These are phyloP conservation scores for Poterioochromonas sp. DNA, from an alignment of 352 stramenopile genomes.

Conservation along the genomic window DNA sequence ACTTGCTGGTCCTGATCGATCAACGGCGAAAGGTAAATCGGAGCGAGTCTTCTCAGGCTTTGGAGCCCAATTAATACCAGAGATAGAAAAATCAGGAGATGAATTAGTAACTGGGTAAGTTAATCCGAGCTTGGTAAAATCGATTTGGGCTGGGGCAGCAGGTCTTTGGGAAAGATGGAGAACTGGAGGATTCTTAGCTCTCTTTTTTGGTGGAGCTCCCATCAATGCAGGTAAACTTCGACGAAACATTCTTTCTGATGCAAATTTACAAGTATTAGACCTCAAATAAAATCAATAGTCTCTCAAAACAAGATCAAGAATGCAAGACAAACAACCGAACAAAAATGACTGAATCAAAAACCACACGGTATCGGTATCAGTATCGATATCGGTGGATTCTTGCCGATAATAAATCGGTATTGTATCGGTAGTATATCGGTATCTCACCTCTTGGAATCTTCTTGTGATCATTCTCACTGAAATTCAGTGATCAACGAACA, in stretches of 20 bases:
- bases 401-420: too few species aligned
- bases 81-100: not conserved
- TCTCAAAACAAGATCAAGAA: too few species aligned
- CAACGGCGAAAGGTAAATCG: constrained; percentile 1
- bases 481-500: too few species aligned
- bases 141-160: not conserved
- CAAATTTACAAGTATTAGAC: too few species aligned
- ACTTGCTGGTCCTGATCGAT: not conserved
- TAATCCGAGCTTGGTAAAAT: not conserved
- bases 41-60: not conserved
- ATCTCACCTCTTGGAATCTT: too few species aligned
- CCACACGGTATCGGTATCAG: too few species aligned
- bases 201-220: not conserved
- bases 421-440: too few species aligned
- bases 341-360: too few species aligned
- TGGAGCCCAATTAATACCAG: not conserved
- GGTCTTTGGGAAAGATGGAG: not conserved
- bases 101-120: not conserved
- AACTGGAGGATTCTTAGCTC: not conserved
- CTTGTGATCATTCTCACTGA: too few species aligned
- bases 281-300: too few species aligned
- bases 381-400: too few species aligned
- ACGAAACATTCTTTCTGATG: not conserved
- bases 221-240: not conserved
- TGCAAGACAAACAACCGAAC: too few species aligned